Base-by-base conservation (phyloP, 208 protist species). In the Leishmania braziliensis region DNA sequence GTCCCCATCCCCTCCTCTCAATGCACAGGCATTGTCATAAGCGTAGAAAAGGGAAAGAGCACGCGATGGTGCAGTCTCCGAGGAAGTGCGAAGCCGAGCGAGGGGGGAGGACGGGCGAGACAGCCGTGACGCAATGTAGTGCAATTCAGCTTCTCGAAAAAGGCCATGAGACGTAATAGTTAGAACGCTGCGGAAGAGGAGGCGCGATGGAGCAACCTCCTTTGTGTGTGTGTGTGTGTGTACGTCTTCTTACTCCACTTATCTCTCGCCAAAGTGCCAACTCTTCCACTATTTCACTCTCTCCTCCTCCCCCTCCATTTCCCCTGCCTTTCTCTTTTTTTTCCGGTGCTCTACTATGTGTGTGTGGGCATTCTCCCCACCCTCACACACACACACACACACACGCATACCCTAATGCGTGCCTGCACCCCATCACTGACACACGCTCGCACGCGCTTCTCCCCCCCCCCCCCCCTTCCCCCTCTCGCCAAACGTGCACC, bases 191-290 rank as follows among this genome's bases (percentile, higher is more conserved):
- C 23, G 23, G 56, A 62, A n/a, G 18, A 62, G 56, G 5, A 62
- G 3, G 56, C 2, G 18, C 5, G 5, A 62, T 26, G 23, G 23
- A 26, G 60, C 29, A 66, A 66, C 29, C 26, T 12, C 4, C 20
- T 68, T 12, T 39, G 68, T 51, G 68, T 72, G 68, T 72, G 65
- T 48, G 33, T 71, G 39, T 71, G 29, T 70, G 56, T 26, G 56
- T 16, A 1, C 23, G 56, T 5, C 18, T 5, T 70, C 65, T 70
- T 33, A 2, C 65, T 46, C 33, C 65, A 18, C 29, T 23, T 29
- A 33, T 3, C 33, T 70, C 68, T 72, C 68, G 33, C 68, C 43
- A 12, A 29, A 16, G 39, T 16, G 12, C 8, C 62, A 68, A n/a
- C 62, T 39, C 29, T 39, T 68, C 62, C 12, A 36, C 29, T 16